Evolutionary conservation across 306 rosid genomes (phyloP), one percentile per base, ranked within the genome.

Genomic region (Trifolium fragiferum): DNA sequence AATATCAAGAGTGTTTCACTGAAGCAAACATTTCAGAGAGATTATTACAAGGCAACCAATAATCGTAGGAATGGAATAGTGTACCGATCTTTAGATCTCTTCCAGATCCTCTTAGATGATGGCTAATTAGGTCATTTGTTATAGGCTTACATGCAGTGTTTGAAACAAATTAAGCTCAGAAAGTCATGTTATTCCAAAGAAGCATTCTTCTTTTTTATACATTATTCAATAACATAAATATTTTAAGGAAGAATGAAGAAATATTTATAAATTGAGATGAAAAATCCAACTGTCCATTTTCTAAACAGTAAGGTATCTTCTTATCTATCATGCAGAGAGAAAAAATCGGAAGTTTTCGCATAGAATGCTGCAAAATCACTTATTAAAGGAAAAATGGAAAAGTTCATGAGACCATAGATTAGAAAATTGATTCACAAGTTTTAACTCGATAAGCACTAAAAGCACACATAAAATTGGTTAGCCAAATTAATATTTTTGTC

Each of bases 1-100:
- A 94, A 94, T 57, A 94, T 82, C 89, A 94, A 79, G 40, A 94
- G 93, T 0, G 97, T 94, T 82, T 94, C 99, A 76, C 99, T 94
- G 92, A 59, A 73, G 41, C 78, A 79, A 61, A 78, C 58, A 70
- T 30, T 14, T 30, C 0, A 43, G 51, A 40, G 65, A 74, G 15
- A 62, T 53, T 25, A 73, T 32, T 23, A 78, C 69, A 43, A 35
- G 75, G 54, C 4, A 80, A 50, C 13, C 18, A 21, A 69, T 54
- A 62, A 68, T 51, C 21, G 27, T 25, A 50, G 51, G 67, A 27
- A 80, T 23, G 25, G 25, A 23, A 23, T 23, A 23, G 25, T 1
- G 18, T 5, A 46, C n/a, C 51, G 14, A n/a, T 15, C 2, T 49
- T 15, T 7, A 15, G 19, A 49, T 47, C 53, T 14, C 18, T 40